phyloP scores from a whole-genome alignment of 306 rosid species.

The Cotoneaster glaucophyllus region DNA sequence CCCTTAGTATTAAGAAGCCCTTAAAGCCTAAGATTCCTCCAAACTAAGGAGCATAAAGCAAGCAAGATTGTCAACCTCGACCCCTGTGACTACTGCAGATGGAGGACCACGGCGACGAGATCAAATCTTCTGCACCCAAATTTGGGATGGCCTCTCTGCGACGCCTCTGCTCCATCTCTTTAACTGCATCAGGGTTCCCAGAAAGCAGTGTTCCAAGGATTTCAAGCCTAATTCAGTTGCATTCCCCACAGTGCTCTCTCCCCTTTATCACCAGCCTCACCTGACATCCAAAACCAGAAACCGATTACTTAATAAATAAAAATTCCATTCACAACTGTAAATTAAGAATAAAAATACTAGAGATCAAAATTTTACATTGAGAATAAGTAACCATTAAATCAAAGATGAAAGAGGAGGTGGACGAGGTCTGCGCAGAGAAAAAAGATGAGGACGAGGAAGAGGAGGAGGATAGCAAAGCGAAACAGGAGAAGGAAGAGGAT shows the following conservation, averaged over 20 bases:
- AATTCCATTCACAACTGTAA: not conserved
- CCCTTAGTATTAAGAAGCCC: too few species aligned
- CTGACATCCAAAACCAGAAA: constrained; percentile 29
- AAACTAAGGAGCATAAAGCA: too few species aligned
- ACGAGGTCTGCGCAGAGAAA: constrained; percentile 42
- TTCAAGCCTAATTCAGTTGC: constrained; percentile 42
- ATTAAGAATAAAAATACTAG: not conserved
- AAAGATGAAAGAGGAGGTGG: constrained; percentile 21
- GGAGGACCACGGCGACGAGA: constrained; percentile 80
- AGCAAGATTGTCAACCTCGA: constrained; percentile 25
- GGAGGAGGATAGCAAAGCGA: constrained; percentile 45
- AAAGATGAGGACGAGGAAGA: constrained; percentile 45
- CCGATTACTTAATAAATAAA: not conserved
- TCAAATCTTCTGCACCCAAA: too few species aligned
- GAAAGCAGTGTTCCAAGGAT: constrained; percentile 53
- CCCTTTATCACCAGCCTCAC: constrained; percentile 87
- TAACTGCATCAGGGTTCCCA: constrained; percentile 26
- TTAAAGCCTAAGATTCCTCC: too few species aligned
- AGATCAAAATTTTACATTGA: not conserved
- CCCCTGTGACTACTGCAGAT: constrained; percentile 62
- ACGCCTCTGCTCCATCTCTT: constrained; percentile 83
- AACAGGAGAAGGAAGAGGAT: constrained; percentile 41
- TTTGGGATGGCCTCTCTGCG: too few species aligned
- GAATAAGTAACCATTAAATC: too few species aligned
- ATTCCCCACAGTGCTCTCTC: constrained; percentile 52